Conservation (phyloP, 1,284 basidiomycete genomes). For the Cutaneotrichosporon sp. region DNA sequence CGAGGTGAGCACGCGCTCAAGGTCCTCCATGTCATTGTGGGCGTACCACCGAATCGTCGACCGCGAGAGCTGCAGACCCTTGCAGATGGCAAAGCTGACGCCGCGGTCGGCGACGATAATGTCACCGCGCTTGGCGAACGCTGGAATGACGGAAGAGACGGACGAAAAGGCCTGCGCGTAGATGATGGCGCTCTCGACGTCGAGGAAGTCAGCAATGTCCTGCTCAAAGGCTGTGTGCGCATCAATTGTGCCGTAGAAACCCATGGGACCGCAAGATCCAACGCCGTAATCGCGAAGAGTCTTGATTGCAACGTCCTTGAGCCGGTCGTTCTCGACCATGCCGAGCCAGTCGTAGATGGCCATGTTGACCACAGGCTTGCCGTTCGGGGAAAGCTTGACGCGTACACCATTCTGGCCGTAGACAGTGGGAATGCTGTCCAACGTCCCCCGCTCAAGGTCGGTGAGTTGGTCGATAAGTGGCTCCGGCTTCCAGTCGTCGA, state of each 20-base stretch:
- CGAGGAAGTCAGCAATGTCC: constrained; percentile 86
- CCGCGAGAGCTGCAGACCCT: constrained; percentile 94
- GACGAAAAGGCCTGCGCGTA: constrained; percentile 95
- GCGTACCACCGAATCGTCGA: constrained; percentile 93
- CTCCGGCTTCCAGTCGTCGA: constrained; percentile 92
- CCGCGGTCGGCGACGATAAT: constrained; percentile 96
- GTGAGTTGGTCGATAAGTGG: constrained; percentile 65
- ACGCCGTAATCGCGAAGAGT: constrained; percentile 90
- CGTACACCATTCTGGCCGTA: constrained; percentile 77
- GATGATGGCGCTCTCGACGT: constrained; percentile 82
- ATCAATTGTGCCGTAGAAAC: constrained; percentile 96
- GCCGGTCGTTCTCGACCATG: constrained; percentile 78
- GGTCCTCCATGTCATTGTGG: constrained; percentile 87
- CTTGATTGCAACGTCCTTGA: constrained; percentile 82
- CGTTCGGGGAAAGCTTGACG: constrained; percentile 70
- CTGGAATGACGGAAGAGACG: constrained; percentile 90
- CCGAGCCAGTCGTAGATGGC: constrained; percentile 93
- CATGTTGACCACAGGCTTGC: constrained; percentile 79
- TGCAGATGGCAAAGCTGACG: constrained; percentile 93
- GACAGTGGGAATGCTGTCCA: constrained; percentile 74
- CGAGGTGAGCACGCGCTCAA: constrained; percentile 80
- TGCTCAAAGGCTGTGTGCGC: constrained; percentile 87
- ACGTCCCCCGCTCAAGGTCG: constrained; percentile 64
- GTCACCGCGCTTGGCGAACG: constrained; percentile 97
- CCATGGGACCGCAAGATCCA: constrained; percentile 93